Evolutionary conservation across 2,329 filamentous ascomycete genomes (phyloP).

Genomic region (Ceratocystis diversiconidia): DNA sequence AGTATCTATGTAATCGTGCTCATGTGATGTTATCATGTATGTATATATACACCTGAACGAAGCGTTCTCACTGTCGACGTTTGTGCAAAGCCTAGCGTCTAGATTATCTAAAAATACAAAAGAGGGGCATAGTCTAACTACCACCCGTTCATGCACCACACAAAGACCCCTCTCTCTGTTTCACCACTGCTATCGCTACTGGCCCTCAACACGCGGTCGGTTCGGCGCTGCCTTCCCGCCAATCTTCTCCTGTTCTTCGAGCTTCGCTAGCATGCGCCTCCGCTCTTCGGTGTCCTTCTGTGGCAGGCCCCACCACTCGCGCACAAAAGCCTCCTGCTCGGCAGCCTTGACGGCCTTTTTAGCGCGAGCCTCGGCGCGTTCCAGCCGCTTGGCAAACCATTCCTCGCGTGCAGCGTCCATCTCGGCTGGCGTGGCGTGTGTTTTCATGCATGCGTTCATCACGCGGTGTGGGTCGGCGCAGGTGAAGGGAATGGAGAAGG

Average conservation of each 20-base stretch:
- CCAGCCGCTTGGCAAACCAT: constrained; percentile 71
- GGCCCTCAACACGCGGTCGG: constrained; percentile 19
- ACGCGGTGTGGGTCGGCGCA: constrained; percentile 64
- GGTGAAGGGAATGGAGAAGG: constrained; percentile 73
- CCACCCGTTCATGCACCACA: background rate
- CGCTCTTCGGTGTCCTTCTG: constrained; percentile 39
- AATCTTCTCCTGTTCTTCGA: constrained; percentile 37
- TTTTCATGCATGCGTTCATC: constrained; percentile 92
- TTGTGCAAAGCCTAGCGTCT: background rate
- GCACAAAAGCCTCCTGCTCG: constrained; percentile 50
- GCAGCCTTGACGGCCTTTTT: constrained; percentile 41
- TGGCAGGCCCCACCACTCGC: constrained; percentile 54
- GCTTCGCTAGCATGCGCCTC: constrained; percentile 38
- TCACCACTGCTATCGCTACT: background rate
- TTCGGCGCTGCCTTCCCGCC: constrained; percentile 37
- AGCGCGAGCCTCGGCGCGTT: constrained; percentile 54
- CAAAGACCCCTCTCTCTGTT: background rate
- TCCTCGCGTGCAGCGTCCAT: constrained; percentile 81
- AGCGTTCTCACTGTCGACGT: background rate
- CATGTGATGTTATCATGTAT: constrained; percentile 1
- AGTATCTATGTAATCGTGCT: background rate
- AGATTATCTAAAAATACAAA: constrained; percentile 15
- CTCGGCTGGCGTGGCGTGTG: constrained; percentile 69
- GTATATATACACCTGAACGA: background rate
- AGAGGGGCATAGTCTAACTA: background rate